A percentile compares a stretch with the other conserved stretches of the same genome.
Evolutionary conservation across 2,329 filamentous ascomycete genomes (phyloP).

Genomic region (Colletotrichum noveboracense): DNA sequence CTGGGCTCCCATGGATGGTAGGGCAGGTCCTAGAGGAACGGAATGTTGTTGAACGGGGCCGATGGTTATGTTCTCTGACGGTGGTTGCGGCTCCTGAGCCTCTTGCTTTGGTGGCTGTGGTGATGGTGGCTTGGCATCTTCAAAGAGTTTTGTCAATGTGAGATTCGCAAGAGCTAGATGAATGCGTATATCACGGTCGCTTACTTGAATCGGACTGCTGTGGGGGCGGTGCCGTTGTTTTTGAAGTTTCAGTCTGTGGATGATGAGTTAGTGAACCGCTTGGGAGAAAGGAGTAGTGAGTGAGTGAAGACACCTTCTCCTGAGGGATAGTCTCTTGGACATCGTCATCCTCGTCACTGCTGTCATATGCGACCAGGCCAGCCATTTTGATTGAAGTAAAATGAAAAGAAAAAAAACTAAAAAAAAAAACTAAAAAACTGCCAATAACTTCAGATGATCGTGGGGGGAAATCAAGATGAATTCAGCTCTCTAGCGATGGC

Average conservation of each 20-base stretch:
- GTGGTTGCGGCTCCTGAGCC: not conserved
- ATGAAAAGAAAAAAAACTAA: not conserved
- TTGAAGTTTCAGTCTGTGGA: not conserved
- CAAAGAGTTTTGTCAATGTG: not conserved
- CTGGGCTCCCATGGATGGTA: constrained; percentile 34
- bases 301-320: not conserved
- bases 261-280: not conserved
- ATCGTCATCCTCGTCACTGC: constrained; percentile 56
- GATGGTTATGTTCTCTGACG: constrained; percentile 21
- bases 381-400: constrained; percentile 34
- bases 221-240: not conserved
- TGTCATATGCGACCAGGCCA: constrained; percentile 55
- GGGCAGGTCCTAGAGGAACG: constrained; percentile 42
- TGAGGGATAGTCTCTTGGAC: not conserved
- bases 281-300: not conserved
- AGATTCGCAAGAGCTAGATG: not conserved
- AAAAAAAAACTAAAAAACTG: not conserved
- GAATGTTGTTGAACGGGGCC: constrained; percentile 35
- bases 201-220: not conserved
- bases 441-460: not conserved
- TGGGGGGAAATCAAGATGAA: not conserved
- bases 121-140: not conserved
- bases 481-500: not conserved
- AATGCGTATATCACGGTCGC: too few species aligned
- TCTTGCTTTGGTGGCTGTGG: not conserved